Conservation (phyloP, 768 basidiomycete species). For the Xerocomus spinulosus region DNA sequence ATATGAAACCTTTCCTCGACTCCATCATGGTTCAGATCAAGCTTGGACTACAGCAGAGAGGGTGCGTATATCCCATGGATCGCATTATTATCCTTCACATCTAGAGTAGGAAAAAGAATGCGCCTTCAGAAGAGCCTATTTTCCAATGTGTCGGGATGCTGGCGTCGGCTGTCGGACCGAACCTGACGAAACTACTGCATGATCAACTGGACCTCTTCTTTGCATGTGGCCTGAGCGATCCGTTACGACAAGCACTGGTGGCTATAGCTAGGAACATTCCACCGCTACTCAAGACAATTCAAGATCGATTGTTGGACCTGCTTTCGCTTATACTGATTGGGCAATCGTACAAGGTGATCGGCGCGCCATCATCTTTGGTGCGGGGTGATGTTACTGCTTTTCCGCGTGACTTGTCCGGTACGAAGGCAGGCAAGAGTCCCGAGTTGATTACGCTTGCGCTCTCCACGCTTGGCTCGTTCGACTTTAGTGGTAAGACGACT, state of each 20-base stretch:
- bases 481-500: constrained; percentile 73
- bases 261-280: constrained; percentile 85
- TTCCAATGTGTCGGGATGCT: constrained; percentile 98
- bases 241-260: constrained; percentile 76
- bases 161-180: constrained; percentile 90
- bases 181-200: constrained; percentile 91
- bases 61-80: constrained; percentile 43
- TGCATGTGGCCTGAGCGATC: constrained; percentile 86
- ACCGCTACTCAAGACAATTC: constrained; percentile 85
- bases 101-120: constrained; percentile 68
- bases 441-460: constrained; percentile 80
- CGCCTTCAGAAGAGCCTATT: constrained; percentile 89
- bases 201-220: constrained; percentile 98
- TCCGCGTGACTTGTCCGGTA: constrained; percentile 50
- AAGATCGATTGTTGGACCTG: constrained; percentile 89
- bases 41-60: constrained; percentile 78
- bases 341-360: constrained; percentile 82
- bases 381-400: constrained; percentile 48
- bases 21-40: constrained; percentile 87
- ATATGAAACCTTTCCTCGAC: constrained; percentile 95
- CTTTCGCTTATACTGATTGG: constrained; percentile 78
- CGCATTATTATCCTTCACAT: constrained; percentile 1
- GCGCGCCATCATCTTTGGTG: constrained; percentile 65
- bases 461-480: constrained; percentile 82
- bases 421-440: constrained; percentile 54